Base-by-base conservation (phyloP, 2,329 filamentous ascomycete species). In the Fusarium aywerte region DNA sequence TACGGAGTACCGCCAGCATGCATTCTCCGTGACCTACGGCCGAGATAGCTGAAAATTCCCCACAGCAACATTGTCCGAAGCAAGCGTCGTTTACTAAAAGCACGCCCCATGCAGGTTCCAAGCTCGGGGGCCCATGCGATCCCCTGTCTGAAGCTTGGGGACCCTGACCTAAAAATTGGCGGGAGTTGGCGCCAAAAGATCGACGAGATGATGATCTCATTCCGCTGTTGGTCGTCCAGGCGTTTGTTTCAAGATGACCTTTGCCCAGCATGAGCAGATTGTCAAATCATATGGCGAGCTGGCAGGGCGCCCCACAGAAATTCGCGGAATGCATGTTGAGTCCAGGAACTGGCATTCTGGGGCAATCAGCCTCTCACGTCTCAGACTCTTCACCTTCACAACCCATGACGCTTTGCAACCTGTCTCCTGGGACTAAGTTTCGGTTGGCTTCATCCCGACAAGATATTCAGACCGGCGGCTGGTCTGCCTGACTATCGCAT, bases 121-220 rank as follows among this genome's bases (percentile, higher is more conserved):
- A 47, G 32, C 40, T 29, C 25, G 42, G 39, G 61, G 42, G 57
- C 55, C 42, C 55, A 68, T 44, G 51, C 47, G 40, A 50, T 12
- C 13, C 54, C 65, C 58, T 67, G 53, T 71, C 40, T 49, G 58
- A 42, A 60, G 64, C 67, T 68, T 65, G 52, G 58, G 61, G 42
- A 62, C 58, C 67, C 58, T 68, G 61, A 62, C 67, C 54, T 65
- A 69, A 70, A 48, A 70, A 67, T 66, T 70, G 70, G 66, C 68
- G 70, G 70, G 70, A 73, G 58, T 73, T 67, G 69, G 71, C 65
- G 71, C 60, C 69, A 71, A 68, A 69, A 51, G 71, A 73, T 73
- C 71, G 69, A 73, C 71, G 63, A 66, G 63, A 66, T 67, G 69
- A 73, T 73, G 71, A 73, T 73, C 71, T 73, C 71, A 73, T 73